A percentile compares a stretch with the other conserved stretches of the same genome.
Conservation (phyloP, 2,329 filamentous ascomycete genomes). For the Coleophoma cylindrospora region DNA sequence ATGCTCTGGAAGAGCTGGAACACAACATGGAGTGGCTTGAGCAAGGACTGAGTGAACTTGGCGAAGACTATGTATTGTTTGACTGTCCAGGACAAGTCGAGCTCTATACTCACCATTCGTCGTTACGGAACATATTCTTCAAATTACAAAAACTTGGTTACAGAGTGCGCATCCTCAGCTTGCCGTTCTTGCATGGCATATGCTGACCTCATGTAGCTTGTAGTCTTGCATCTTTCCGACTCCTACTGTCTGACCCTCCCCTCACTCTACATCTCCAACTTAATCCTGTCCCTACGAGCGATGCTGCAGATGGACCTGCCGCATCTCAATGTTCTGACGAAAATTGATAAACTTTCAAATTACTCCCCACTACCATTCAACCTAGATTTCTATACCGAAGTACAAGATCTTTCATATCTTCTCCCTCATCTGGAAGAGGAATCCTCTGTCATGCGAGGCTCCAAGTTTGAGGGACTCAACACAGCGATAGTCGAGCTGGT, state of each 20-base stretch:
- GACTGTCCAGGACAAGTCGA: constrained; percentile 98
- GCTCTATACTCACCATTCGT: constrained; percentile 92
- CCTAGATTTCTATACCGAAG: constrained; percentile 94
- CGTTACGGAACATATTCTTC: constrained; percentile 87
- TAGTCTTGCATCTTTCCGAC: constrained; percentile 89
- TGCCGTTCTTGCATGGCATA: background rate
- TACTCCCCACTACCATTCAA: constrained; percentile 91
- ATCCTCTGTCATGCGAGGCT: constrained; percentile 60
- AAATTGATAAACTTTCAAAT: constrained; percentile 87
- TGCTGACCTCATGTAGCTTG: constrained; percentile 56
- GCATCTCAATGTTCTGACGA: constrained; percentile 92
- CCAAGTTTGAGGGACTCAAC: constrained; percentile 82
- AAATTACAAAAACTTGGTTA: constrained; percentile 87
- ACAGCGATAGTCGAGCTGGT: constrained; percentile 82
- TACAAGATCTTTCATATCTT: constrained; percentile 85
- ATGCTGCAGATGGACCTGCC: constrained; percentile 99
- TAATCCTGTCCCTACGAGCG: constrained; percentile 86
- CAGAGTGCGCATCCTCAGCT: constrained; percentile 57
- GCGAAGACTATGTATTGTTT: constrained; percentile 89
- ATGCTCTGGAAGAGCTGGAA: constrained; percentile 92
- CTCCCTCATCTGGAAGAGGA: constrained; percentile 77
- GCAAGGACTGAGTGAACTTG: constrained; percentile 70
- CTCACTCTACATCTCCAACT: constrained; percentile 89
- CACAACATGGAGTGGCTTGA: constrained; percentile 92
- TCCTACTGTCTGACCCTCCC: constrained; percentile 90